Percentiles rank a stretch among this genome's conserved stretches.
phyloP scores from a whole-genome alignment of 2,329 filamentous ascomycete genomes.

The Ophiostoma quercus region DNA sequence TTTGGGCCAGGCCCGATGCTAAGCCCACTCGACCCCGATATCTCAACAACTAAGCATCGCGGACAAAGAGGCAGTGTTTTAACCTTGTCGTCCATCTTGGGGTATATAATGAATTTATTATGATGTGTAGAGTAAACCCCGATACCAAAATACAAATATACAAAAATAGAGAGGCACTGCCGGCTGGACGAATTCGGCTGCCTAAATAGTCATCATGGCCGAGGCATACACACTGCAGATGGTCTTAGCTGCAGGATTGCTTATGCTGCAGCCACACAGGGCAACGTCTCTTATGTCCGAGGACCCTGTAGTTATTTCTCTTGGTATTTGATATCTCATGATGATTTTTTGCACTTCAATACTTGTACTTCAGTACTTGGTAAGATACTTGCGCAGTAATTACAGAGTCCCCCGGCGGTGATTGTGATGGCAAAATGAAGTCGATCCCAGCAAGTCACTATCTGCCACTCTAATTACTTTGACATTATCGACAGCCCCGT shows the following conservation, averaged over 20 bases:
- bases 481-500: background rate
- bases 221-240: background rate
- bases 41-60: background rate
- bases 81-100: conserved; percentile 3
- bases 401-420: background rate
- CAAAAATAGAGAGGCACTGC: background rate
- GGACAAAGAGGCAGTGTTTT: conserved; percentile 2
- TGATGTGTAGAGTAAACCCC: background rate
- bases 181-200: background rate
- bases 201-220: background rate
- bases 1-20: background rate
- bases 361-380: background rate
- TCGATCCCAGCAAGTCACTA: background rate
- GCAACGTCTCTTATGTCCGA: conserved; percentile 5
- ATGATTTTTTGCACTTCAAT: too few species aligned
- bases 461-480: background rate
- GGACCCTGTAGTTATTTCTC: background rate
- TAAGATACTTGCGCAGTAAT: background rate
- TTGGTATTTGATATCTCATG: too few species aligned
- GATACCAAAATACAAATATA: background rate
- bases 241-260: background rate
- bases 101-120: background rate
- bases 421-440: background rate
- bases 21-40: background rate
- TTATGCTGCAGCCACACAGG: background rate